Base-by-base conservation (phyloP, 2,329 filamentous ascomycete species). In the Pseudogymnoascus sp. region DNA sequence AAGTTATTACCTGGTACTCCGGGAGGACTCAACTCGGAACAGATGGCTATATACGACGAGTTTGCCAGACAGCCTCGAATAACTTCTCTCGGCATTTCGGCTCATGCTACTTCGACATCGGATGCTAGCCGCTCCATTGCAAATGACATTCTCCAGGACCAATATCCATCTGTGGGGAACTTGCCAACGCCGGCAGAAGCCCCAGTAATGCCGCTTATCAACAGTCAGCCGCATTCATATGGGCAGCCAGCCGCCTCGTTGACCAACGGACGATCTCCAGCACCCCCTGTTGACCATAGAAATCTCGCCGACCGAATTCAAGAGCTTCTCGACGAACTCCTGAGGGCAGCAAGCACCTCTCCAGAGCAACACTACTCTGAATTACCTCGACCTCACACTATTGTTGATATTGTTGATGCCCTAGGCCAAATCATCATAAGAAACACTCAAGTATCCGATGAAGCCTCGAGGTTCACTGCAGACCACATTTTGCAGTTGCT, bases 21-120 rank as follows among this genome's bases (percentile, higher is more conserved):
- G 14, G 83, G 83, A 60, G 93, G 93, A 4, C 78, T 99, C 60
- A 97, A 96, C 71, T 82, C 89, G 23, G 91, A 97, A 70, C 94
- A 99, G 71, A 85, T 97, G 79, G 90, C 90, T 9, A 95, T 99
- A 25, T 99, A 99, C 71, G 92, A 97, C 71, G 92, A 97, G 66
- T 99, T 99, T 74, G 91, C 91, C 8, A 84, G 92, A 62, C 91
- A 96, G 72, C 88, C 91, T 28, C 88, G 91, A 62, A 84, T 82
- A 71, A 73, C 80, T 71, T 74, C 86, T 77, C 72, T 80, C 71
- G 71, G 85, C 74, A 73, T 85, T 72, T 73, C 80, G 1, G 77
- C 79, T 3, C 84, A 87, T 67, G 78, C 78, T 14, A 76, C 83
- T 9, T 83, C 85, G 1, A 74, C 80, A 1, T 86, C 84, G 1